Evolutionary conservation across 305 asterid species (phyloP), one percentile per base, ranked within the genome.

Genomic region (Fraxinus angustifolia): DNA sequence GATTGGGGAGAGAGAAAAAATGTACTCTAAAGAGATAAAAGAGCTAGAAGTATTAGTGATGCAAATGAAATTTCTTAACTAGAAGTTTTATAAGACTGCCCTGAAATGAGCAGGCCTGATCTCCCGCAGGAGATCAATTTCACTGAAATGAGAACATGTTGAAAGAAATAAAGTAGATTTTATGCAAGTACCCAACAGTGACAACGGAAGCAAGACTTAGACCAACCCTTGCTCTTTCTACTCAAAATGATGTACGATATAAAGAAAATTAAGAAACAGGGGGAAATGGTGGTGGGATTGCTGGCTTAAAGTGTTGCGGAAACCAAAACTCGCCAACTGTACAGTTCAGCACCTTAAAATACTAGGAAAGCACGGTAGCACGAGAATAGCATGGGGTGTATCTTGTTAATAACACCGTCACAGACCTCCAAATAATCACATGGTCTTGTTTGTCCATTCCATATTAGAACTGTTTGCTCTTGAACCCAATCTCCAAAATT

Each of bases 41-140:
- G 85, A 88, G 78, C 65, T n/a, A 72, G 87, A 76, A 79, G 73
- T 79, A 75, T 79, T 83, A 81, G 79, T 83, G 84, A 89, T 86
- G 90, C 96, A 87, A 84, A 84, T 85, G 84, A 83, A 86, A 88
- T 85, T 85, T 83, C 82, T 87, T 85, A 81, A 87, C 67, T 17
- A 17, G 67, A 56, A 50, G 83, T 78, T 77, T 76, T 6, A 56
- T 1, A 19, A 56, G 67, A 56, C 26, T 56, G 67, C 67, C 65
- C 11, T 17, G 4, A 56, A 56, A 56, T 56, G 67, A 50, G 60
- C 21, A 50, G 21, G 2, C 58, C 19, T 14, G 19, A 48, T 12
- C 58, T 48, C 17, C 19, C 58, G 0, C 58, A 14, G 19, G 7
- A 4, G 58, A 48, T 48, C 58, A 48, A 48, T 48, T 48, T 48